Base-by-base conservation (phyloP, 129 eudicot genomes). In the carrot (Daucus carota) region DNA sequence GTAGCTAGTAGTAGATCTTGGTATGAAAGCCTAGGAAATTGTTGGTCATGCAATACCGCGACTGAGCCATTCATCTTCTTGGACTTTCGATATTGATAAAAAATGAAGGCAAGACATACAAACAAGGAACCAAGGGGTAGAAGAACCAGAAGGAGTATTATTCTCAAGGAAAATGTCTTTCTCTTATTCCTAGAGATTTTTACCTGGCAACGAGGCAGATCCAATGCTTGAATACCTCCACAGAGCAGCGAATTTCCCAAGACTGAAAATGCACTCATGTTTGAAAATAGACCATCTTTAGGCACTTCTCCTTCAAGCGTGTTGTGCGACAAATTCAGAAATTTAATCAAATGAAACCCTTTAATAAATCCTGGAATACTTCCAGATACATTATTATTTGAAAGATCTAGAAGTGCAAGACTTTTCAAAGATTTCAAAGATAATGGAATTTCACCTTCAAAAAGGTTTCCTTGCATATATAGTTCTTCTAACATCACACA, bases 391-490 rank as follows among this genome's bases (percentile, higher is more conserved):
- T 73, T 38, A 38, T 38, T 38, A 38, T 38, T 38, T 38, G 41
- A 38, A 38, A 38, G 41, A 38, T 38, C 41, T 4, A 74, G 11
- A 9, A 6, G 22, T 43, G 28, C 17, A 42, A 72, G n/a, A 57
- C 57, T n/a, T 31, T 72, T 72, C 17, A 72, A 44, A 41, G 17
- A 29, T 69, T 45, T 45, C 44, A 69, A 69, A 69, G 73, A 38
- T 2, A 6, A 38, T 38, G 41, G 41, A 38, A 38, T 38, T 38
- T 38, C 6, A 38, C 41, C 41, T 38, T 38, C 41, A 38, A 38
- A 38, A 38, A 38, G 41, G 41, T 38, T 38, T 38, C 41, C 41
- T 38, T 38, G 41, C 6, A 38, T 2, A 38, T 2, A 38, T 6
- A 38, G 41, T 6, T 2, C 41, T 6, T 38, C 41, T 38, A 38